phyloP scores from a whole-genome alignment of 225 moss, liverwort and hornwort species.

The Antitrichia curtipendula region DNA sequence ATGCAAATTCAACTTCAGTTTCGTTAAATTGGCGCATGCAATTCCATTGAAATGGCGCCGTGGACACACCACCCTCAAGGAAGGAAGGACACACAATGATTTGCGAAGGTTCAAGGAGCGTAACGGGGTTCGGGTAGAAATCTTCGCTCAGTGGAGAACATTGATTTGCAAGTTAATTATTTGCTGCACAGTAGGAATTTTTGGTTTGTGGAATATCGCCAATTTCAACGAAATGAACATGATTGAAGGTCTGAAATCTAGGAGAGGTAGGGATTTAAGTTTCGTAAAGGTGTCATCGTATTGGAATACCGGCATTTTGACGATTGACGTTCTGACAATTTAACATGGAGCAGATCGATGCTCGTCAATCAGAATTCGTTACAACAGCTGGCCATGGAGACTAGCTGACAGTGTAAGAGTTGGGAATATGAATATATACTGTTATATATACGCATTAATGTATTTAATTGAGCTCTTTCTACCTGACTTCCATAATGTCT shows the following conservation, averaged over 20 bases:
- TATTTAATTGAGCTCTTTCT: neutral
- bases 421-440: neutral
- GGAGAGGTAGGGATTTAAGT: neutral
- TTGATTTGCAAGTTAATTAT: neutral
- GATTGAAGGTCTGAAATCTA: neutral
- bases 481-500: conserved; percentile 54
- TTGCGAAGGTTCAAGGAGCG: neutral
- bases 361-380: neutral
- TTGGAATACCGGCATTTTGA: neutral
- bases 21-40: neutral
- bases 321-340: neutral
- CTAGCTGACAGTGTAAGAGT: neutral
- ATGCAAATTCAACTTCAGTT: neutral
- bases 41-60: neutral
- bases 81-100: neutral
- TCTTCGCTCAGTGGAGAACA: neutral
- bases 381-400: neutral
- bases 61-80: neutral
- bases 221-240: neutral
- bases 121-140: neutral
- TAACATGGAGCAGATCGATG: neutral
- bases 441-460: neutral
- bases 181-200: neutral
- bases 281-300: neutral
- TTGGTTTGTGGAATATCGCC: neutral